Evolutionary conservation across 331 rosid species (phyloP).

Genomic region (Malus hybrid): DNA sequence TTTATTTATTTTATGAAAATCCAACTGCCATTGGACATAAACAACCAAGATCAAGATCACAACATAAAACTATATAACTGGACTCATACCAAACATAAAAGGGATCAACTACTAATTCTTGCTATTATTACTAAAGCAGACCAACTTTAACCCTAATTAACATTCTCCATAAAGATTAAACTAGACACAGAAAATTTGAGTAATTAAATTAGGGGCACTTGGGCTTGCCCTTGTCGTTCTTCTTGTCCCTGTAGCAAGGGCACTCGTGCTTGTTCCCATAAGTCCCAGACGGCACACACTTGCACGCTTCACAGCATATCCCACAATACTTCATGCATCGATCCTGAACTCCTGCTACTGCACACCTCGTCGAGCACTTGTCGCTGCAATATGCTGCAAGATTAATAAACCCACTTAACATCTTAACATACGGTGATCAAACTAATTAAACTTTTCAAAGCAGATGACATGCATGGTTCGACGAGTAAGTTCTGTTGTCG

Average conservation of each 20-base stretch:
- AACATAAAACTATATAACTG: too few species aligned
- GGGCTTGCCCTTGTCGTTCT: conserved; percentile 50
- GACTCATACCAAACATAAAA: too few species aligned
- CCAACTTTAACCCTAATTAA: too few species aligned
- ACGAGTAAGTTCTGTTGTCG: too few species aligned
- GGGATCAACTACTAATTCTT: too few species aligned
- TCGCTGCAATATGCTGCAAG: conserved; percentile 33
- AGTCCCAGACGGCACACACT: conserved; percentile 78
- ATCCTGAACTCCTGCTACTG: conserved; percentile 46
- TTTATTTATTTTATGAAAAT: too few species aligned
- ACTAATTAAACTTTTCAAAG: too few species aligned
- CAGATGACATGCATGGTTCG: not conserved
- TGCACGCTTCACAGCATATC: conserved; percentile 60
- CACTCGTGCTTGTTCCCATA: conserved; percentile 80
- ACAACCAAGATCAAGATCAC: too few species aligned
- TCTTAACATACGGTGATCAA: too few species aligned
- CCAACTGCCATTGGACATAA: too few species aligned
- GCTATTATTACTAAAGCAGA: too few species aligned
- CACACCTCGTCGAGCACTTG: conserved; percentile 47
- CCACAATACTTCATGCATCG: conserved; percentile 66
- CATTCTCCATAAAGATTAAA: too few species aligned
- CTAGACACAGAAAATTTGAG: not conserved
- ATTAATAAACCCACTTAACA: not conserved
- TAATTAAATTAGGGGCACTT: conserved; percentile 54
- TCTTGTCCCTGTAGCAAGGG: conserved; percentile 75